phyloP scores from a whole-genome alignment of 768 basidiomycete species.

The Psilocybe cyanescens region DNA sequence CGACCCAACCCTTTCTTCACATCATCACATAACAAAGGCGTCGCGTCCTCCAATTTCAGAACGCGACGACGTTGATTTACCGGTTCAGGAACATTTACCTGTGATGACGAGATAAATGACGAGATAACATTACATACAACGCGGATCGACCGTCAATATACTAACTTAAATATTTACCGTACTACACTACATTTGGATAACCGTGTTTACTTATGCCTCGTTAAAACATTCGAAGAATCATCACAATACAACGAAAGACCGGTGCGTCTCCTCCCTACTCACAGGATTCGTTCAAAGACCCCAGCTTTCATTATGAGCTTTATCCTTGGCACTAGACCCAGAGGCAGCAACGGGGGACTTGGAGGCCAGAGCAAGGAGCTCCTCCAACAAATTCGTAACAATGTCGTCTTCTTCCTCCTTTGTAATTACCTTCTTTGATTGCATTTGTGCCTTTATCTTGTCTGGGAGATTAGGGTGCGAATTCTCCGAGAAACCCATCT shows the following conservation, averaged over 20 bases:
- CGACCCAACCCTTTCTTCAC: neutral
- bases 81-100: neutral
- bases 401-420: slow-evolving; percentile 70
- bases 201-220: neutral
- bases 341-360: slow-evolving; percentile 39
- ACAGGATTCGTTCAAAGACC: slow-evolving; percentile 3
- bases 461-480: slow-evolving; percentile 54
- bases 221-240: slow-evolving; percentile 6
- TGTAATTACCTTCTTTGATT: slow-evolving; percentile 38
- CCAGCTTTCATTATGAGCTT: slow-evolving; percentile 34
- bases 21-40: slow-evolving; percentile 2
- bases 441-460: slow-evolving; percentile 56
- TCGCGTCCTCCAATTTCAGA: slow-evolving; percentile 1
- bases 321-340: slow-evolving; percentile 35
- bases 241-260: neutral
- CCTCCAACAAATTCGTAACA: slow-evolving; percentile 64
- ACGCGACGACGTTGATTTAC: neutral
- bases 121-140: neutral
- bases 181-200: slow-evolving; percentile 2
- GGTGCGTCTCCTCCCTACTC: neutral
- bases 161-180: slow-evolving; percentile 1
- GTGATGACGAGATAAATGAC: neutral
- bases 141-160: too few species aligned
- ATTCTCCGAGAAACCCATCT: slow-evolving; percentile 79
- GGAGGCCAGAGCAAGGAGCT: slow-evolving; percentile 50